Evolutionary conservation across 306 rosid species (phyloP).

Genomic region (Cyamopsis tetragonoloba): DNA sequence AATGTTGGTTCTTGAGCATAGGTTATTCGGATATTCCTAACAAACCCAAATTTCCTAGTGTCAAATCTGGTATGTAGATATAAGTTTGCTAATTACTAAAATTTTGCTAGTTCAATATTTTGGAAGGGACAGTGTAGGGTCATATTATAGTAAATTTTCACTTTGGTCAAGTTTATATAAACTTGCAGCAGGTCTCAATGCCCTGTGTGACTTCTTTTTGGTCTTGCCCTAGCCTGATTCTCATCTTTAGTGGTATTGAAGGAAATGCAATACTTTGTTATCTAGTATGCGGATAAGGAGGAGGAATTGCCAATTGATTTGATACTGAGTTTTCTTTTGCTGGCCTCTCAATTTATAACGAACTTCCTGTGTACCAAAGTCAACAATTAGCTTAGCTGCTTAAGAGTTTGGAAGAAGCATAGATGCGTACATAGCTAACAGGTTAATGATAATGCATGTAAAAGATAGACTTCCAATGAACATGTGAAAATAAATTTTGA

Average conservation of each 20-base stretch:
- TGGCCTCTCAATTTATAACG: background rate
- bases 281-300: background rate
- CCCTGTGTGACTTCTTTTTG: background rate
- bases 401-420: slow-evolving; percentile 8
- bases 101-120: background rate
- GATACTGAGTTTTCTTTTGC: background rate
- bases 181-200: background rate
- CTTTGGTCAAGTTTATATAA: background rate
- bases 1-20: background rate
- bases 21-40: too few species aligned
- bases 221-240: background rate
- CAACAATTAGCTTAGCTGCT: background rate
- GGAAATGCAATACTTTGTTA: background rate
- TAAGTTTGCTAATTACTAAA: background rate
- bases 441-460: background rate
- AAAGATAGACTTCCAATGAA: background rate
- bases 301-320: background rate
- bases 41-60: background rate
- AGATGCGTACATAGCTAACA: background rate
- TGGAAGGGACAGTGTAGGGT: background rate
- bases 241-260: background rate
- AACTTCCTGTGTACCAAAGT: background rate
- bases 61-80: background rate
- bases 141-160: slow-evolving; percentile 1
- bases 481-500: background rate